These are phyloP conservation scores for Salpingoeca rosetta DNA, from an alignment of 78 protist genomes.

Conservation along the genomic window DNA sequence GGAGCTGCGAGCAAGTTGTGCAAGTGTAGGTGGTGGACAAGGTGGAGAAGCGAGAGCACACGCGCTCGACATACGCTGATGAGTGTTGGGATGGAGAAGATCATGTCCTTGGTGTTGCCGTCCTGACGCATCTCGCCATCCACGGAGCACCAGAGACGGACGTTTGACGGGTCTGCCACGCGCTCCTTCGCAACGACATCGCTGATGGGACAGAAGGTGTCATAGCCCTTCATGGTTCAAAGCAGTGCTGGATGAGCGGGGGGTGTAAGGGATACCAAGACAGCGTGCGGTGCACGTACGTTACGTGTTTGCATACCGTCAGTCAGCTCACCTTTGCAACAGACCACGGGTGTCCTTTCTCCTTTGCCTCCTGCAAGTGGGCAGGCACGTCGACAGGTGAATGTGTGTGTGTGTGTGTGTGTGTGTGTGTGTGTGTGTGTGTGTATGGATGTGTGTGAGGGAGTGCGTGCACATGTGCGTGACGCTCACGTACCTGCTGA, in stretches of 20 bases:
- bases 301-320: too few relatives aligned
- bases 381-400: too few relatives aligned
- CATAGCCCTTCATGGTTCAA: constrained; percentile 34
- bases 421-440: too few relatives aligned
- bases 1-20: not conserved
- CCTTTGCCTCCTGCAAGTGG: constrained; percentile 31
- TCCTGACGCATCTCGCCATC: constrained; percentile 14
- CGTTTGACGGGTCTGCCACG: not conserved
- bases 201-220: constrained; percentile 22
- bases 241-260: too few relatives aligned
- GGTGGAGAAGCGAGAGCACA: not conserved
- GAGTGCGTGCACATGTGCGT: not conserved
- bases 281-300: too few relatives aligned
- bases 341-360: constrained; percentile 40
- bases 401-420: too few relatives aligned
- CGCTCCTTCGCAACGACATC: not conserved
- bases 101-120: constrained; percentile 26
- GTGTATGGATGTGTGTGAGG: too few relatives aligned
- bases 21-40: not conserved
- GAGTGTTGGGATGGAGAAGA: constrained; percentile 8
- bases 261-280: too few relatives aligned
- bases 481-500: not conserved
- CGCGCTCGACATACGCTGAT: too few relatives aligned
- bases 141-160: constrained; percentile 8
- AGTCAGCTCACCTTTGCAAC: too few relatives aligned